These are phyloP conservation scores for Copromyces sp. DNA, from an alignment of 495 filamentous ascomycete species.

Conservation along the genomic window DNA sequence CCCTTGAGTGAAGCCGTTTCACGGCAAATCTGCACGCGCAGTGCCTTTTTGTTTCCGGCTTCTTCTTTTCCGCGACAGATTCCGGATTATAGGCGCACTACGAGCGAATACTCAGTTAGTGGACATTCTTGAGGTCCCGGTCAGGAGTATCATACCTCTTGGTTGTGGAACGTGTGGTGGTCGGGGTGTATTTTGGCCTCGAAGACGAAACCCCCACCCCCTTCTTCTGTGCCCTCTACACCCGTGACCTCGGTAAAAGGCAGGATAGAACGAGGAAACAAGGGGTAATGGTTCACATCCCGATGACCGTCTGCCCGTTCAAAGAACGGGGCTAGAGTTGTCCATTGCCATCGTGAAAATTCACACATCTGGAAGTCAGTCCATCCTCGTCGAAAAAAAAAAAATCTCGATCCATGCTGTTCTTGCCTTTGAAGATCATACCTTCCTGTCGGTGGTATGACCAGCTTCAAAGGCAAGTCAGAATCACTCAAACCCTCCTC, in stretches of 20 bases:
- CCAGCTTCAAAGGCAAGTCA: constrained; percentile 11
- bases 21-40: constrained; percentile 10
- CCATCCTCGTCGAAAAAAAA: too few species aligned
- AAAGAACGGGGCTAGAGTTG: constrained; percentile 7
- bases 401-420: too few species aligned
- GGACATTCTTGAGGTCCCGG: too few species aligned
- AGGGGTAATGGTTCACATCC: constrained; percentile 4
- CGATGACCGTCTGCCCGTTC: not conserved
- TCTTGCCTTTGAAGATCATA: not conserved
- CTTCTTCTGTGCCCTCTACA: not conserved
- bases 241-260: constrained; percentile 5
- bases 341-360: constrained; percentile 11
- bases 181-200: constrained; percentile 7
- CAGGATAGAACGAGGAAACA: constrained; percentile 1
- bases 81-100: not conserved
- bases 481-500: constrained; percentile 8
- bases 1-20: constrained; percentile 7
- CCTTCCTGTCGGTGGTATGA: not conserved
- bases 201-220: constrained; percentile 5
- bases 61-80: not conserved
- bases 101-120: too few species aligned
- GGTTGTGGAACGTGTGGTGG: constrained; percentile 10
- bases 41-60: not conserved
- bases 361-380: not conserved
- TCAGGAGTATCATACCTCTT: too few species aligned